Base-by-base conservation (phyloP, 1,139 yeast species). In the Candida neerlandica region DNA sequence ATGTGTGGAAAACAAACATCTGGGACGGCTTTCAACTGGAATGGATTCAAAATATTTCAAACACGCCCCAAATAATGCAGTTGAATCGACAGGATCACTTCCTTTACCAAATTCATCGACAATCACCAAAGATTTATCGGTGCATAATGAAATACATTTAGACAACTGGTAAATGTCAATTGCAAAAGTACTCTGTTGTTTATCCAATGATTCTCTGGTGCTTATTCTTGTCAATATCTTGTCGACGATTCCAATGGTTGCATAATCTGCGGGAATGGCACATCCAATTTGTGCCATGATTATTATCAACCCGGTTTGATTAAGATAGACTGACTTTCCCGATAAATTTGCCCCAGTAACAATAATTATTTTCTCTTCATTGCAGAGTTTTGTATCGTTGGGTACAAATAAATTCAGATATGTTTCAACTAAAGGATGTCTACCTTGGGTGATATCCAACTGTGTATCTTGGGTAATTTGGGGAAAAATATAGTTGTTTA, bases 61-160 rank as follows among this genome's bases (percentile, higher is more conserved):
- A 11, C 71, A 57, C 0, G 77, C 60, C 1, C 78, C 80, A 51
- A 76, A 66, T 14, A 77, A 50, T 0, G 79, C 68, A 0, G 78
- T 77, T 0, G 82, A 81, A 53, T 78, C 80, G 30, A 65, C 52
- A 0, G 67, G 55, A 57, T 75, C 80, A 0, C 81, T 78, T 0
- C 83, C 84, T 47, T 78, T 74, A 0, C 83, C 84, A 61, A 76
- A 77, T 54, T 80, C 84, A 59, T 79, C 83, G 19, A 79, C 65
- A 6, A 79, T 55, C 1, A 79, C 49, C 19, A 79, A 53, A 6
- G 80, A 75, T 42, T 57, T 64, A 0, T 62, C 58, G 0, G 78
- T 71, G 35, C 66, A 62, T 47, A 73, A 52, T 2, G 66, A 55
- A 18, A 77, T 50, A 26, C 75, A 71, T 47, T 71, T 69, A n/a